phyloP scores from a whole-genome alignment of 257 asterid genomes.

The Gynochthodes officinalis region DNA sequence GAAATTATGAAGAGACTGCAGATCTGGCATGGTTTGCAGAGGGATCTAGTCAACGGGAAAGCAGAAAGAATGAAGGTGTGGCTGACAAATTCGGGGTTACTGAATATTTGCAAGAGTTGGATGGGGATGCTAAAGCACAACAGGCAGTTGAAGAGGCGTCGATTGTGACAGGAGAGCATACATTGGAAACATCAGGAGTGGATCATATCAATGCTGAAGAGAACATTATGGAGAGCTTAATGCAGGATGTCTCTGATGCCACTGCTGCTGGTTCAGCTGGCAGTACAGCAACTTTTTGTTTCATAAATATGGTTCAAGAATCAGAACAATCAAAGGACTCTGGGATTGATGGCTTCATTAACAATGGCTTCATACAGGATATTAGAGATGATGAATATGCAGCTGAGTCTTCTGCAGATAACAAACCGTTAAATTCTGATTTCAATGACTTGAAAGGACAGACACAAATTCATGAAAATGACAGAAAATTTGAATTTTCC shows the following conservation, averaged over 20 bases:
- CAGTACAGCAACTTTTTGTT: constrained; percentile 23
- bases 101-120: constrained; percentile 29
- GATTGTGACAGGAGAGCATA: constrained; percentile 26
- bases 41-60: constrained; percentile 5
- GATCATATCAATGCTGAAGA: constrained; percentile 26
- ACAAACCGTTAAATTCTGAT: constrained; percentile 5
- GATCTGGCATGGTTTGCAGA: constrained; percentile 11
- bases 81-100: constrained; percentile 10
- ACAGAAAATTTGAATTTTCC: constrained; percentile 36
- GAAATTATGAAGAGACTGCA: constrained; percentile 25
- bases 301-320: neutral
- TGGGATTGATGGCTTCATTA: constrained; percentile 14
- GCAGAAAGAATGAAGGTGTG: constrained; percentile 5
- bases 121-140: constrained; percentile 29
- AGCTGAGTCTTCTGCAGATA: constrained; percentile 12
- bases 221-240: constrained; percentile 13
- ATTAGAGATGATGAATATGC: constrained; percentile 14
- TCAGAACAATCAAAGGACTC: neutral
- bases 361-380: constrained; percentile 15
- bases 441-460: constrained; percentile 15
- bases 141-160: constrained; percentile 24
- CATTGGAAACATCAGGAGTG: constrained; percentile 23
- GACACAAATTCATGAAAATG: constrained; percentile 31
- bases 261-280: constrained; percentile 31
- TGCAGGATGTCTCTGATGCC: constrained; percentile 26